Evolutionary conservation across 176 grass and related monocot genomes (phyloP).

Genomic region (Pontederia paniculata): DNA sequence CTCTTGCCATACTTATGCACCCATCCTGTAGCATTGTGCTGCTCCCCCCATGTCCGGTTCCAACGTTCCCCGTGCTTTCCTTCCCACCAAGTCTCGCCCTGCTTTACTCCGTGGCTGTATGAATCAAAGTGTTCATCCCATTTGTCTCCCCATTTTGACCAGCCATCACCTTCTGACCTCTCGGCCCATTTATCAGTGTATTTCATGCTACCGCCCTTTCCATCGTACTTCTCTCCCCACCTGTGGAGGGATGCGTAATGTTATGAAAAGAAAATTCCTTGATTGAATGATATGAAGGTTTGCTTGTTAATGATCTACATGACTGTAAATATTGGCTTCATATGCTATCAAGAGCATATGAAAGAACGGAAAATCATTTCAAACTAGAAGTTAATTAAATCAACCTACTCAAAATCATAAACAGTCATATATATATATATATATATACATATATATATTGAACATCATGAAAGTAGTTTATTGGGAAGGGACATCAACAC

Average conservation of each 20-base stretch:
- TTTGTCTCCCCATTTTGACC: conserved; percentile 95
- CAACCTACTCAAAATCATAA: no score
- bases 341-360: no score
- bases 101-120: conserved; percentile 45
- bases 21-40: conserved; percentile 62
- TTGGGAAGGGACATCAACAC: no score
- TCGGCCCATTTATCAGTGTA: conserved; percentile 97
- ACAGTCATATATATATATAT: no score
- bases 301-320: neutral
- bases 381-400: no score
- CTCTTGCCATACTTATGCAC: conserved; percentile 95
- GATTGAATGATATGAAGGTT: neutral
- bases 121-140: conserved; percentile 79
- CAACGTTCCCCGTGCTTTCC: conserved; percentile 61
- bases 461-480: no score
- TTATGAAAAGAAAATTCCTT: neutral
- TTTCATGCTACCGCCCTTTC: conserved; percentile 53
- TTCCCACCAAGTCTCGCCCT: conserved; percentile 92
- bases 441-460: no score
- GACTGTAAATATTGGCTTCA: no score
- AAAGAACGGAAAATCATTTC: no score
- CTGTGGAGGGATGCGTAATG: conserved; percentile 19
- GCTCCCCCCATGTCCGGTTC: conserved; percentile 97
- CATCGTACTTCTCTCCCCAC: conserved; percentile 89
- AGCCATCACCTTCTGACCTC: conserved; percentile 47